phyloP scores from a whole-genome alignment of 768 basidiomycete species.

The Leucocoprinus sp. region DNA sequence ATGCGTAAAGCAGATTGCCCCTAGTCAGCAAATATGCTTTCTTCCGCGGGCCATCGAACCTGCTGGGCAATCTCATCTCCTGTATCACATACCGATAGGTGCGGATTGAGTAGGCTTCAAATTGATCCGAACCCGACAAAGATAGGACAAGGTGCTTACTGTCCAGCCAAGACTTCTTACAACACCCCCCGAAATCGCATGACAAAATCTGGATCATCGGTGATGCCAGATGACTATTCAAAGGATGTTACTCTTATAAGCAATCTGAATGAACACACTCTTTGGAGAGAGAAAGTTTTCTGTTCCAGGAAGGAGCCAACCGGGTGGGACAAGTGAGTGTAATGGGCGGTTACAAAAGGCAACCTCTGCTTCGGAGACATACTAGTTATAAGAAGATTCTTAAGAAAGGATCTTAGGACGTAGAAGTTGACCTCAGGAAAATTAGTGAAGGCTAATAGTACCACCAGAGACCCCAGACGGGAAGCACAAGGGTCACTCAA shows the following conservation, averaged over 20 bases:
- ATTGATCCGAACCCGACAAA: not conserved
- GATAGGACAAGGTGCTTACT: conserved; percentile 23
- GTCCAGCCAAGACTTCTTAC: conserved; percentile 31
- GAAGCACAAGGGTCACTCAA: conserved; percentile 13
- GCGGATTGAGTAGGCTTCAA: too few relatives aligned
- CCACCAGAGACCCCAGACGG: not conserved
- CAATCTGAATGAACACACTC: too few relatives aligned
- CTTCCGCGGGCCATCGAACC: conserved; percentile 22
- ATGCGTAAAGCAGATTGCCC: conserved; percentile 37
- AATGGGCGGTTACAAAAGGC: too few relatives aligned
- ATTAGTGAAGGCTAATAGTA: not conserved
- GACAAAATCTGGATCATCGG: too few relatives aligned
- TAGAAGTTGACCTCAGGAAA: not conserved
- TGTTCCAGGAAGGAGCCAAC: too few relatives aligned
- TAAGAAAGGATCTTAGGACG: not conserved
- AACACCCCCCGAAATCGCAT: too few relatives aligned
- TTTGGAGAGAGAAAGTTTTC: too few relatives aligned
- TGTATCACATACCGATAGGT: conserved; percentile 32
- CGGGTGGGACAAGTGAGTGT: too few relatives aligned
- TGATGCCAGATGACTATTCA: too few relatives aligned
- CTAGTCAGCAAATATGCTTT: conserved; percentile 42
- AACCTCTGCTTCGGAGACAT: too few relatives aligned
- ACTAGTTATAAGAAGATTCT: not conserved
- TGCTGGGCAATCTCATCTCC: conserved; percentile 37
- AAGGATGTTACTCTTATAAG: too few relatives aligned